Evolutionary conservation across 768 basidiomycete species (phyloP), one percentile per base, ranked within the genome.

Genomic region (Boletellus ananas): DNA sequence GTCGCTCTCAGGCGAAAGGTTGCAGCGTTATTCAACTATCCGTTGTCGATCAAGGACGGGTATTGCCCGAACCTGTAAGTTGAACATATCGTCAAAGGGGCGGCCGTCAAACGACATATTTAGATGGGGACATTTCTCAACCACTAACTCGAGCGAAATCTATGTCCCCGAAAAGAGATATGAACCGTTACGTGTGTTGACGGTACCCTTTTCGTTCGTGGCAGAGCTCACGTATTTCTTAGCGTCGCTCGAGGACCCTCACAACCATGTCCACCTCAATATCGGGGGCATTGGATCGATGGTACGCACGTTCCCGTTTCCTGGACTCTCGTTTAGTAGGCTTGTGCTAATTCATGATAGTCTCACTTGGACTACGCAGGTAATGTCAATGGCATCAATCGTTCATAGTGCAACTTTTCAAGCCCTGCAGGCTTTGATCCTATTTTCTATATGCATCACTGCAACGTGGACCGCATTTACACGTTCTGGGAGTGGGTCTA

Each of bases 401-500:
- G 46, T 21, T 17, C 2, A n/a, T 29, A 17, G 10, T n/a, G n/a
- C 6, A 9, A 11, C 3, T 49, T 25, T 2, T 35, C 3, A 13
- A 50, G 17, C 9, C 5, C 25, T 17, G 7, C 8, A 59, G 58
- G 20, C 5, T 59, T 50, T 23, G 58, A 59, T 41, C 58, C 58
- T 1, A 57, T 60, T 17, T 60, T 60, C 49, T 54, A 31, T 37
- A 17, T 60, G 29, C 59, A 60, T 29, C 59, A 60, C 13, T 46
- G 49, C 29, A 60, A 58, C 29, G 42, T 60, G 11, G 59, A 60
- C 12, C 58, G 58, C 12, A 17, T 60, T 13, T 57, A 54, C 10
- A 51, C 58, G 5, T 54, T 60, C 33, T 60, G 58, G 59, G 58
- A 60, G 45, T 60, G 61, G 27, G 13, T 61, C 21, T 60, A 60